Percentiles rank a stretch among this genome's conserved stretches.
These are phyloP conservation scores for Echinosophora koreensis DNA, from an alignment of 306 rosid genomes.

Conservation along the genomic window DNA sequence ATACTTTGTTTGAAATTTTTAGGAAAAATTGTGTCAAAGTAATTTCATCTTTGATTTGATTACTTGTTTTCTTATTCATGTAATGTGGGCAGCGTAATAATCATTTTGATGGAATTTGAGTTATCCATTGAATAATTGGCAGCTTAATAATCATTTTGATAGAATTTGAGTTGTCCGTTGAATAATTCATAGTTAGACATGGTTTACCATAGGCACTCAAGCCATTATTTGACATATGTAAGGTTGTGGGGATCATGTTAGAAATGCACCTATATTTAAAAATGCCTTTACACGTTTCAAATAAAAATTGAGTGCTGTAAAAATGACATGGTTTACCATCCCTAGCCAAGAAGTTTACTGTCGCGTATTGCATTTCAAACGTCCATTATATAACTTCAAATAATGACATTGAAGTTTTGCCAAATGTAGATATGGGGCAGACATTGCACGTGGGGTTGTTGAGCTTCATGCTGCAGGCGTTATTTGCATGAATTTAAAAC, in stretches of 20 bases:
- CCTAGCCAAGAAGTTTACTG: background rate
- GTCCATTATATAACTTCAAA: slow-evolving; percentile 4
- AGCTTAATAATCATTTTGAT: background rate
- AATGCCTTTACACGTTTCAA: background rate
- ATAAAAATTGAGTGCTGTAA: background rate
- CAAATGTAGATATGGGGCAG: slow-evolving; percentile 88
- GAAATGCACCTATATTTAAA: background rate
- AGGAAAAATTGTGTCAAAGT: slow-evolving; percentile 31
- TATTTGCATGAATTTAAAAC: slow-evolving; percentile 96
- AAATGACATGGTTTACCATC: background rate
- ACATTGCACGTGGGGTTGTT: slow-evolving; percentile 96
- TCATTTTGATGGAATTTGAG: slow-evolving; percentile 20
- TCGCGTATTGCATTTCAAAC: slow-evolving; percentile 15
- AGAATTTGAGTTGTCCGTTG: background rate
- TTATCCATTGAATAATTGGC: background rate
- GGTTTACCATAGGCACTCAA: background rate
- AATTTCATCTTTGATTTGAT: slow-evolving; percentile 11
- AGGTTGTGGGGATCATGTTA: background rate
- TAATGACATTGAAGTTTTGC: slow-evolving; percentile 50
- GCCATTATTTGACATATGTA: background rate
- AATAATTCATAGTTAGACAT: background rate
- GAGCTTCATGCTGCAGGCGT: slow-evolving; percentile 99
- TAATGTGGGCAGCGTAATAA: slow-evolving; percentile 6
- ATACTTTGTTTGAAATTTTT: slow-evolving; percentile 22
- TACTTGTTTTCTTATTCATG: slow-evolving; percentile 38